phyloP scores from a whole-genome alignment of 805 yeast species.

The Cyberlindnera suaveolens region DNA sequence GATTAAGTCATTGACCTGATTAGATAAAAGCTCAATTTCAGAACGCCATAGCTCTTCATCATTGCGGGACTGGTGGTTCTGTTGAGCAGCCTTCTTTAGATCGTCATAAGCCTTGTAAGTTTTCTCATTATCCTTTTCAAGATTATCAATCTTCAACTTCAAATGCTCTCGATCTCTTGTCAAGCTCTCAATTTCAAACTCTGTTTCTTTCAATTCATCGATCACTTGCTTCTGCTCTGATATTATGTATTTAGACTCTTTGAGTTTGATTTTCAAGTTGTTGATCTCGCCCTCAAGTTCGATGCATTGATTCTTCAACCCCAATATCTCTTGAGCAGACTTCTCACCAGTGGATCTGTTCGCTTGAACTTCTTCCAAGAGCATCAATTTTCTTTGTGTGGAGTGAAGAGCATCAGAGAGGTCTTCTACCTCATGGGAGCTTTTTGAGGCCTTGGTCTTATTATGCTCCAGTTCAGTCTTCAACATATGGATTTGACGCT shows the following conservation, averaged over 20 bases:
- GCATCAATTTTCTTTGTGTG: constrained; percentile 3
- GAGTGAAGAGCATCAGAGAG: constrained; percentile 1
- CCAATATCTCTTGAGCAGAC: constrained; percentile 6
- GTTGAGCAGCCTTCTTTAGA: constrained; percentile 9
- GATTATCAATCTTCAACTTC: constrained; percentile 18
- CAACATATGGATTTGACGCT: constrained; percentile 5
- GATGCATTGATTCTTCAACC: constrained; percentile 5
- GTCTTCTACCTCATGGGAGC: constrained; percentile 1
- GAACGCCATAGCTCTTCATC: constrained; percentile 24
- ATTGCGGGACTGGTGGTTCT: background rate
- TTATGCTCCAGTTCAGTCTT: constrained; percentile 1
- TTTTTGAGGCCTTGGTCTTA: background rate
- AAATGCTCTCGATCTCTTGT: constrained; percentile 10
- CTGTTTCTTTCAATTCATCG: constrained; percentile 18
- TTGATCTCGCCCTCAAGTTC: constrained; percentile 15
- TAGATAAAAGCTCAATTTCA: constrained; percentile 21
- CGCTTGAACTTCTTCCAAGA: constrained; percentile 7
- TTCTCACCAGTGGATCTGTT: constrained; percentile 8
- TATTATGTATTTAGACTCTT: constrained; percentile 19
- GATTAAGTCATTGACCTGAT: constrained; percentile 31
- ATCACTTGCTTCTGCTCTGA: constrained; percentile 18
- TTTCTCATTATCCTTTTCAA: constrained; percentile 29
- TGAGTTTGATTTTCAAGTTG: constrained; percentile 9
- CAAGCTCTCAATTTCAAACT: constrained; percentile 14
- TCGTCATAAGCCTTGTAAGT: constrained; percentile 21